Conservation (phyloP, 2,329 filamentous ascomycete genomes). For the Cadophora sp. region DNA sequence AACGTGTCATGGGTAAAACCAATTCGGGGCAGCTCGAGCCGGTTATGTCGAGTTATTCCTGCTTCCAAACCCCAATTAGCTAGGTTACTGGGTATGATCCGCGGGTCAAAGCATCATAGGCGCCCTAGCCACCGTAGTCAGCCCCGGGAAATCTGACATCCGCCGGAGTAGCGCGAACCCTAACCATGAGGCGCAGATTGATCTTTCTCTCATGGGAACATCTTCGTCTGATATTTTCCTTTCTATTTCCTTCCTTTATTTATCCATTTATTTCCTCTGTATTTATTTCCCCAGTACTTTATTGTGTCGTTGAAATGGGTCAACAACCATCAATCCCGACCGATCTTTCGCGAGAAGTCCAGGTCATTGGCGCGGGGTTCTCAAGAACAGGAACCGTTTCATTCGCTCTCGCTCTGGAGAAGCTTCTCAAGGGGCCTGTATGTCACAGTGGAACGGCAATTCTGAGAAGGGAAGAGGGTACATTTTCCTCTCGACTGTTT, state of each 20-base stretch:
- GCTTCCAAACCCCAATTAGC: neutral
- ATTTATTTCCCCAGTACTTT: neutral
- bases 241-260: neutral
- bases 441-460: slow-evolving; percentile 29
- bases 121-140: neutral
- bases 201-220: neutral
- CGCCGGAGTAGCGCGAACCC: neutral
- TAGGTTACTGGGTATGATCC: neutral
- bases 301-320: slow-evolving; percentile 6
- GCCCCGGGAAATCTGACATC: slow-evolving; percentile 8
- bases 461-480: slow-evolving; percentile 34
- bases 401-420: slow-evolving; percentile 33
- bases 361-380: slow-evolving; percentile 34
- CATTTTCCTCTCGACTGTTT: neutral
- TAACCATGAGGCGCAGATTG: neutral
- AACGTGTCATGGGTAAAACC: neutral
- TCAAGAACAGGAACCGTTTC: slow-evolving; percentile 35
- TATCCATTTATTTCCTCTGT: neutral
- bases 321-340: slow-evolving; percentile 24
- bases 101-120: neutral
- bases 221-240: neutral
- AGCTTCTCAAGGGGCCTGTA: slow-evolving; percentile 33
- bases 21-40: neutral
- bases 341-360: slow-evolving; percentile 18
- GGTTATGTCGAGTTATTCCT: neutral